Evolutionary conservation across 2,329 filamentous ascomycete species (phyloP).

Genomic region (Pseudopithomyces maydicus): DNA sequence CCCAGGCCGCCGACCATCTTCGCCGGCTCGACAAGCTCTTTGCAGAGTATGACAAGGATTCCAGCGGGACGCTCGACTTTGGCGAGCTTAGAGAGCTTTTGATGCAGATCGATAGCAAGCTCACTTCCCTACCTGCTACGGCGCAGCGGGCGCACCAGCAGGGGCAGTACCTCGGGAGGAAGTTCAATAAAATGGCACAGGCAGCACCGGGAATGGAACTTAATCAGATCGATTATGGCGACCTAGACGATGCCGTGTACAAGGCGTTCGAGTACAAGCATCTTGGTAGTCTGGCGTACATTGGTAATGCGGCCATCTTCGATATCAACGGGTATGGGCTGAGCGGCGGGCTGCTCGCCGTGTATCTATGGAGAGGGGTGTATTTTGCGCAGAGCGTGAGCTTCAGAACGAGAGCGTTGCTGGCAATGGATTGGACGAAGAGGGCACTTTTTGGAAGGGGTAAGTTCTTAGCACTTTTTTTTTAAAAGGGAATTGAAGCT

Average conservation of each 20-base stretch:
- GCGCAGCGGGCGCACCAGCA: conserved; percentile 97
- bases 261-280: conserved; percentile 94
- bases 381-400: conserved; percentile 99
- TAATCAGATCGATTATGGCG: conserved; percentile 85
- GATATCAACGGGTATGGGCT: conserved; percentile 81
- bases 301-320: conserved; percentile 96
- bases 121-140: conserved; percentile 92
- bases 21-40: conserved; percentile 91
- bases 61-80: conserved; percentile 91
- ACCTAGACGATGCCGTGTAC: conserved; percentile 90
- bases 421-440: conserved; percentile 99
- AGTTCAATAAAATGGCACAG: conserved; percentile 89
- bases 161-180: conserved; percentile 87
- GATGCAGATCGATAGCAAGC: conserved; percentile 89
- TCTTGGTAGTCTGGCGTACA: conserved; percentile 88
- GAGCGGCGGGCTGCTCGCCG: conserved; percentile 84
- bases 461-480: conserved; percentile 56
- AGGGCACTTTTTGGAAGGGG: conserved; percentile 92
- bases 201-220: conserved; percentile 73
- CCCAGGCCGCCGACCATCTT: conserved; percentile 85
- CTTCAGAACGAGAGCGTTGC: conserved; percentile 80
- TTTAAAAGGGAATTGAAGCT: neutral
- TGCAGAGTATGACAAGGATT: conserved; percentile 87
- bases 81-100: conserved; percentile 88
- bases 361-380: conserved; percentile 94